Percentiles rank a stretch among this genome's conserved stretches.
Conservation (phyloP, 129 eudicot species). For the Arctium lappa region DNA sequence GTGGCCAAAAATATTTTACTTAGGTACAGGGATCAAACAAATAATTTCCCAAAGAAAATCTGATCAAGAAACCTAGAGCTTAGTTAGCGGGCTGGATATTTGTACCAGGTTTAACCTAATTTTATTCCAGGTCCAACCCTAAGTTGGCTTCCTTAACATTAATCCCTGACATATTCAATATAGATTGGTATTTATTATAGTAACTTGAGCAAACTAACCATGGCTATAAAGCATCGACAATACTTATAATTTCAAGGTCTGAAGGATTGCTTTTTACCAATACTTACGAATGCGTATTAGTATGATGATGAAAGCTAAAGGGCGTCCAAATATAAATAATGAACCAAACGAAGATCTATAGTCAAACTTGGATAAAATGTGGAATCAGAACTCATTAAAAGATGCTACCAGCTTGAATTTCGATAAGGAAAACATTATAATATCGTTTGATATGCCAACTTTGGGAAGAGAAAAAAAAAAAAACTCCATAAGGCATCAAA, state of each 20-base stretch:
- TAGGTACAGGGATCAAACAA: background rate
- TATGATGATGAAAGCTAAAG: background rate
- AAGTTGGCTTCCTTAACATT: background rate
- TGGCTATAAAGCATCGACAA: background rate
- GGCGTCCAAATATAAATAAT: background rate
- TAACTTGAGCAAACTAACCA: background rate
- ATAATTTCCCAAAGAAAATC: background rate
- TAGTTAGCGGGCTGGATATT: background rate
- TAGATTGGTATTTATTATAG: background rate
- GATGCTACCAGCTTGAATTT: background rate
- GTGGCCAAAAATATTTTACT: background rate
- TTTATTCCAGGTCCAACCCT: background rate
- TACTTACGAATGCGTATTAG: background rate
- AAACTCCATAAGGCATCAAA: background rate
- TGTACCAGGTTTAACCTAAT: background rate
- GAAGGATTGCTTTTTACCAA: background rate
- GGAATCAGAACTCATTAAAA: background rate
- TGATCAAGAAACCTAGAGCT: background rate
- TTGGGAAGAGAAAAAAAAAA: background rate
- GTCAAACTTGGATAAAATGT: background rate
- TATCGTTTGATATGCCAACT: constrained; percentile 7
- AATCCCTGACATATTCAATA: background rate
- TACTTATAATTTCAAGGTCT: background rate
- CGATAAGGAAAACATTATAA: background rate
- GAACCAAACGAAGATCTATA: background rate